phyloP scores from a whole-genome alignment of 1,284 basidiomycete genomes.

The Rhodotorula sp. region DNA sequence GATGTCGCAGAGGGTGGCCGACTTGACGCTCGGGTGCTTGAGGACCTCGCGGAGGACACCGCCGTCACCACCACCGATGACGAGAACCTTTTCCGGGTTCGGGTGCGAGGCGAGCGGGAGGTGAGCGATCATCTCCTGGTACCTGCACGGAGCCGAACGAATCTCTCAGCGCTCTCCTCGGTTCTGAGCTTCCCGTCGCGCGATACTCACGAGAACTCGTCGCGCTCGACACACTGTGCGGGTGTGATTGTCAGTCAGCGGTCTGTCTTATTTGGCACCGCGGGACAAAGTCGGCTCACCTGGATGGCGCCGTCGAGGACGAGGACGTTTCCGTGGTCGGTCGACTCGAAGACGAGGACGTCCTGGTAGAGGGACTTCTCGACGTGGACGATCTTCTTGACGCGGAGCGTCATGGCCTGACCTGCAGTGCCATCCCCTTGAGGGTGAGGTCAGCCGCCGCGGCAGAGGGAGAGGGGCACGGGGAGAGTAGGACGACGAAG shows the following conservation, averaged over 20 bases:
- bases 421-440: conserved; percentile 36
- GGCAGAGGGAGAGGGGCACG: background rate
- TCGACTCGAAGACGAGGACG: conserved; percentile 91
- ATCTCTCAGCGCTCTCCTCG: too few relatives aligned
- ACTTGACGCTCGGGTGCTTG: conserved; percentile 87
- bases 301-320: conserved; percentile 96
- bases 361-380: conserved; percentile 94
- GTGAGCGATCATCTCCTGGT: conserved; percentile 99
- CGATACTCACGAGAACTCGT: conserved; percentile 86
- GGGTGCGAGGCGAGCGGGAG: conserved; percentile 93
- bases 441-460: conserved; percentile 20
- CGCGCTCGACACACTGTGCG: conserved; percentile 70
- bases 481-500: background rate
- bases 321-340: conserved; percentile 93
- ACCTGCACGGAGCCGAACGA: conserved; percentile 58
- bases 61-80: conserved; percentile 83
- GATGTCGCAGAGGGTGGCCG: conserved; percentile 96
- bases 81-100: conserved; percentile 91
- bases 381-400: conserved; percentile 91
- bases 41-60: conserved; percentile 96
- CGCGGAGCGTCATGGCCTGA: conserved; percentile 84
- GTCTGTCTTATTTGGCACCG: background rate
- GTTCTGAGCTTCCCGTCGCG: background rate
- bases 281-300: conserved; percentile 31
- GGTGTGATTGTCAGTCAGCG: background rate